Percentiles rank a stretch among this genome's conserved stretches.
Conservation (phyloP, 108 stramenopile genomes). For the Skeletonema grethae region DNA sequence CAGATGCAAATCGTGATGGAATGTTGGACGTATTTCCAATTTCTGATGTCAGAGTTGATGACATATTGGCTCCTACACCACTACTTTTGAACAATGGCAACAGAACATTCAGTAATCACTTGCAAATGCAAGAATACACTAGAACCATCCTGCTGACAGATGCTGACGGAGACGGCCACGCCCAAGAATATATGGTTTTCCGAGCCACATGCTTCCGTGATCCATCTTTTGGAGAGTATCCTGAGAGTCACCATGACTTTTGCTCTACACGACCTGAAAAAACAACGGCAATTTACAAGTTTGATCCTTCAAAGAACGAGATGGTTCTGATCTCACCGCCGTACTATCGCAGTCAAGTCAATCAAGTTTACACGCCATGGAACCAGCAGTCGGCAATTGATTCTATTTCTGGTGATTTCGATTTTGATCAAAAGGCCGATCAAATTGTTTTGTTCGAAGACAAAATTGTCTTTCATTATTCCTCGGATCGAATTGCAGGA, state of each 20-base stretch:
- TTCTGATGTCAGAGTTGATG: slow-evolving; percentile 1
- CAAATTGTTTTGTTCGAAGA: background rate
- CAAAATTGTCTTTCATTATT: background rate
- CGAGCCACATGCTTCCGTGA: background rate
- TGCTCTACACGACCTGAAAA: background rate
- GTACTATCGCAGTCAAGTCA: background rate
- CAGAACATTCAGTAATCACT: background rate
- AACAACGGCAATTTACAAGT: background rate
- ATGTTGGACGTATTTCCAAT: background rate
- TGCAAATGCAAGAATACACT: slow-evolving; percentile 5
- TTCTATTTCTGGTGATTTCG: background rate
- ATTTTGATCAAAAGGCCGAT: background rate
- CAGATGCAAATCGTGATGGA: background rate
- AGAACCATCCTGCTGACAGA: slow-evolving; percentile 1
- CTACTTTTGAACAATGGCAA: slow-evolving; percentile 6
- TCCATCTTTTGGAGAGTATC: background rate
- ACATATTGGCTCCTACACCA: background rate
- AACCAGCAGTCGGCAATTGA: background rate
- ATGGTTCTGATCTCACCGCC: background rate
- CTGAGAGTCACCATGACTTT: background rate
- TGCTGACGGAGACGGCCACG: slow-evolving; percentile 7
- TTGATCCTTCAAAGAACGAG: background rate
- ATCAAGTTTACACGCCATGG: background rate
- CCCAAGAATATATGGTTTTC: slow-evolving; percentile 6
- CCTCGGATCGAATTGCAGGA: background rate